Conservation (phyloP, 2,329 filamentous ascomycete species). For the Passalora sequoiae region DNA sequence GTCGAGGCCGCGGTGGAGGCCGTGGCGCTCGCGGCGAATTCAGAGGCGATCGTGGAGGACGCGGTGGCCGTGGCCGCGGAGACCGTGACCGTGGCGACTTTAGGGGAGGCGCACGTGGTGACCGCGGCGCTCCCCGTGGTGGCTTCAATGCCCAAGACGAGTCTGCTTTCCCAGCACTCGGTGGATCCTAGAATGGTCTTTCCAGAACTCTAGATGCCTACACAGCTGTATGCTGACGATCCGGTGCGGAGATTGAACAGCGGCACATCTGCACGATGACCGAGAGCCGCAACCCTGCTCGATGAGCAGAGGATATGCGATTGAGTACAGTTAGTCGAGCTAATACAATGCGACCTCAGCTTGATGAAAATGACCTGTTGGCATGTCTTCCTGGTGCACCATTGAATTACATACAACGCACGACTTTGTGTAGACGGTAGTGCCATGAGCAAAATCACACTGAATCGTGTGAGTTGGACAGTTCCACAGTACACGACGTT, state of each 20-base stretch:
- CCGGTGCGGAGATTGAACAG: background rate
- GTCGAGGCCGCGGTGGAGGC: constrained; percentile 45
- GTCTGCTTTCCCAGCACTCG: constrained; percentile 34
- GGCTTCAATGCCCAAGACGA: constrained; percentile 31
- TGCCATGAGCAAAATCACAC: too few species aligned
- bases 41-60: constrained; percentile 41
- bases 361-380: background rate
- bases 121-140: constrained; percentile 24
- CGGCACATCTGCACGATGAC: background rate
- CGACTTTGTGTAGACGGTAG: too few species aligned
- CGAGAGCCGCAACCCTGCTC: background rate
- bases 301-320: constrained; percentile 1
- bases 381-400: too few species aligned
- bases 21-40: constrained; percentile 38
- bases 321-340: constrained; percentile 8
- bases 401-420: too few species aligned
- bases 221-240: constrained; percentile 2
- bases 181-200: constrained; percentile 15
- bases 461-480: too few species aligned
- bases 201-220: background rate
- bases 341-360: background rate
- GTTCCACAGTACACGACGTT: too few species aligned
- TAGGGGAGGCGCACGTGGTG: constrained; percentile 32
- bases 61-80: constrained; percentile 31
- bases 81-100: constrained; percentile 30